A percentile compares a stretch with the other conserved stretches of the same genome.
Conservation (phyloP, 805 yeast genomes). For the Ogataea sp. region DNA sequence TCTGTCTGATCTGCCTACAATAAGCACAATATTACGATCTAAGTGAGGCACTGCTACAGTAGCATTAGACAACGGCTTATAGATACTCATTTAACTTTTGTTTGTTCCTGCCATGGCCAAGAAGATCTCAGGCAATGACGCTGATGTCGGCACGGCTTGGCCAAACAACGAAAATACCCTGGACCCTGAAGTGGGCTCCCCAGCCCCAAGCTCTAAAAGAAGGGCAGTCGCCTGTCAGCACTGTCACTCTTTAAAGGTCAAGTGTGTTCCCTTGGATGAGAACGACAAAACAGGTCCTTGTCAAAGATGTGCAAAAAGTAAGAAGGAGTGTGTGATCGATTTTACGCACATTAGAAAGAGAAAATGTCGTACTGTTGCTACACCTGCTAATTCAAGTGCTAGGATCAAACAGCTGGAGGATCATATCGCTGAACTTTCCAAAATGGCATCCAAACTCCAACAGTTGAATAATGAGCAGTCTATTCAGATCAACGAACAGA, state of each 20-base stretch:
- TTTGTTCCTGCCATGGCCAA: background rate
- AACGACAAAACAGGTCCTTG: conserved; percentile 59
- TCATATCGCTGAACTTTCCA: conserved; percentile 13
- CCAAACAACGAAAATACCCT: background rate
- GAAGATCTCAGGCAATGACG: background rate
- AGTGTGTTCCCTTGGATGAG: conserved; percentile 67
- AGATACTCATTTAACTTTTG: too few relatives aligned
- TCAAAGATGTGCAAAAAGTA: conserved; percentile 59
- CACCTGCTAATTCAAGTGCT: conserved; percentile 6
- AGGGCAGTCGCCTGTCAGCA: conserved; percentile 55
- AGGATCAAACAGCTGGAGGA: conserved; percentile 19
- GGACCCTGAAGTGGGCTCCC: background rate
- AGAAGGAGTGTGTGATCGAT: conserved; percentile 61
- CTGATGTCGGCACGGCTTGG: background rate
- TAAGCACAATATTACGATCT: too few relatives aligned
- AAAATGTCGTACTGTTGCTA: conserved; percentile 18
- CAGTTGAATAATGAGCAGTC: conserved; percentile 2
- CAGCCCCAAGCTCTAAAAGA: conserved; percentile 15
- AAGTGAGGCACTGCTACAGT: too few relatives aligned
- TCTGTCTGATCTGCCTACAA: too few relatives aligned
- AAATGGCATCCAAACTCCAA: conserved; percentile 5
- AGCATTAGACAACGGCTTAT: too few relatives aligned
- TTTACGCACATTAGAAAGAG: conserved; percentile 47
- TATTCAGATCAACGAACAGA: background rate
- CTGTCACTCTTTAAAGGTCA: conserved; percentile 81